Evolutionary conservation across 2,329 filamentous ascomycete genomes (phyloP).

Genomic region (Chaetomiaceae sp.): DNA sequence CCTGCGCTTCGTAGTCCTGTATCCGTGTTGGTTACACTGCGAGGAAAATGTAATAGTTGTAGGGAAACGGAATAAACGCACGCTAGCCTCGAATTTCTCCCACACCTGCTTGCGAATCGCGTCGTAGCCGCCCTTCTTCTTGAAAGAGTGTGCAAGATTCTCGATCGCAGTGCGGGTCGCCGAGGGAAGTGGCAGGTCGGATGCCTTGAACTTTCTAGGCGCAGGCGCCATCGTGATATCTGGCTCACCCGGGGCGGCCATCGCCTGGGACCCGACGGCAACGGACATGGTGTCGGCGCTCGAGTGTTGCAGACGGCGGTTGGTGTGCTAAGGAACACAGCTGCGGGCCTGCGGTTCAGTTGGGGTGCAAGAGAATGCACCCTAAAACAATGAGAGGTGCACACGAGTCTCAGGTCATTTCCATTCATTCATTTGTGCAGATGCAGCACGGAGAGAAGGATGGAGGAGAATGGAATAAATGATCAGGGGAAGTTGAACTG

Average conservation of each 20-base stretch:
- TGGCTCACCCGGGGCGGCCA: neutral
- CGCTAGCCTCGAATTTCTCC: constrained; percentile 67
- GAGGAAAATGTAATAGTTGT: no score
- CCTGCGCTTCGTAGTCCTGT: constrained; percentile 65
- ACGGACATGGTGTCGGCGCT: constrained; percentile 16
- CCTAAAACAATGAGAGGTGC: neutral
- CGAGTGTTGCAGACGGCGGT: neutral
- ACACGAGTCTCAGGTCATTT: constrained; percentile 10
- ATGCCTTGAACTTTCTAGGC: constrained; percentile 57
- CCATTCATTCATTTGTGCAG: neutral
- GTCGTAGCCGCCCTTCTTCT: constrained; percentile 83
- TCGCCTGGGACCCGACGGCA: constrained; percentile 7
- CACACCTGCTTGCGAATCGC: constrained; percentile 71
- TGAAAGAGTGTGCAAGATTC: constrained; percentile 71
- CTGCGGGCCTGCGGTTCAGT: neutral
- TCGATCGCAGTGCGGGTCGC: constrained; percentile 72
- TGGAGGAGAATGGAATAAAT: neutral
- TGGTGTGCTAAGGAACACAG: neutral
- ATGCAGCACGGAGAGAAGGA: neutral
- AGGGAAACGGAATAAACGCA: constrained; percentile 38
- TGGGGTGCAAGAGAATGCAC: neutral
- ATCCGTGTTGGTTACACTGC: neutral
- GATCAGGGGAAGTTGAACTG: neutral
- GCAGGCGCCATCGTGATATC: constrained; percentile 7
- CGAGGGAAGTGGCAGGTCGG: constrained; percentile 69